Conservation (phyloP, 83 land plant genomes). For the Picea abies region DNA sequence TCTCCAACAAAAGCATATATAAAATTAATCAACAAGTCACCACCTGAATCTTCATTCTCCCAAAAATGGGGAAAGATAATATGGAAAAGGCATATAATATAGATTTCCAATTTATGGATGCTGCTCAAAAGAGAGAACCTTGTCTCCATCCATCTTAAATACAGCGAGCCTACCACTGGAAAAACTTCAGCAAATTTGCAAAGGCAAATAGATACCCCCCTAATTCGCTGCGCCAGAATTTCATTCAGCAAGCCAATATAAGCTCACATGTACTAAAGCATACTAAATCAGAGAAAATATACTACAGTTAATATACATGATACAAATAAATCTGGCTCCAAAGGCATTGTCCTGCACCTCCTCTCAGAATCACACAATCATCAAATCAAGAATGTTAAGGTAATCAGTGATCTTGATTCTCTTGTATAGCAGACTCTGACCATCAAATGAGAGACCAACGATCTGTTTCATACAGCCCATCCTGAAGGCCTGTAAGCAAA, state of each 20-base stretch:
- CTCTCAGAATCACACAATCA: conserved; percentile 12
- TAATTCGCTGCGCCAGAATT: conserved; percentile 12
- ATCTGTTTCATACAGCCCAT: not conserved
- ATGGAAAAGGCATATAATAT: not conserved
- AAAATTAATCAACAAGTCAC: not conserved
- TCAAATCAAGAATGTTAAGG: not conserved
- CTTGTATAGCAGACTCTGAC: not conserved
- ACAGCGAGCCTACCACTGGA: not conserved
- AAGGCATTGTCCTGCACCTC: not conserved
- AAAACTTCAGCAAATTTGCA: conserved; percentile 11
- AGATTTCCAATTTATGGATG: conserved; percentile 4
- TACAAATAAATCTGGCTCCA: conserved; percentile 11
- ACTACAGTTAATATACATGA: conserved; percentile 15
- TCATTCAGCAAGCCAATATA: conserved; percentile 7
- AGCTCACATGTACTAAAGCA: conserved; percentile 15
- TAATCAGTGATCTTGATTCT: not conserved
- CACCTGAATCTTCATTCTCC: not conserved
- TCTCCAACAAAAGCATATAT: conserved; percentile 9
- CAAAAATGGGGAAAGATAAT: not conserved
- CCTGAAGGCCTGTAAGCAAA: conserved; percentile 5
- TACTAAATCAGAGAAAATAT: conserved; percentile 6
- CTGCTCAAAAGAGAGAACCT: conserved; percentile 4
- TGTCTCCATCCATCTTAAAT: conserved; percentile 6
- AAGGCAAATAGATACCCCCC: conserved; percentile 12
- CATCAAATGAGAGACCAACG: conserved; percentile 7